Evolutionary conservation across 106 monocot genomes (phyloP).

Genomic region (Dioscorea zingiberensis): DNA sequence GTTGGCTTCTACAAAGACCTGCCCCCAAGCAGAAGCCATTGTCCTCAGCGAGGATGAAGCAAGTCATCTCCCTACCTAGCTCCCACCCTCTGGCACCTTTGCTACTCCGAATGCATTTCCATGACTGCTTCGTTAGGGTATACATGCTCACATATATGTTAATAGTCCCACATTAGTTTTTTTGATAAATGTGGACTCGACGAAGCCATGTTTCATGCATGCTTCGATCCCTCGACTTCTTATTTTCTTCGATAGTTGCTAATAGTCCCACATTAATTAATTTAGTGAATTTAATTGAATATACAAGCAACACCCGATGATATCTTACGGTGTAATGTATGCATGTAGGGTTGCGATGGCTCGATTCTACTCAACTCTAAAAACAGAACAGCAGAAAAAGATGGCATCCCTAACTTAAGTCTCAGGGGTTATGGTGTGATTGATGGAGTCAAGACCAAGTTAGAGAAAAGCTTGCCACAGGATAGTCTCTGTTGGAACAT

Average conservation of each 20-base stretch:
- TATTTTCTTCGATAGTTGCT: too few species aligned
- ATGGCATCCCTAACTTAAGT: constrained; percentile 20
- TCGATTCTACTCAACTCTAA: constrained; percentile 32
- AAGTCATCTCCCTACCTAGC: constrained; percentile 22
- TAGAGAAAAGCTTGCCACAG: constrained; percentile 45
- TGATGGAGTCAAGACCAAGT: constrained; percentile 27
- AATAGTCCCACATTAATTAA: too few species aligned
- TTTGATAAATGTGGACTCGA: too few species aligned
- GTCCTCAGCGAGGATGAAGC: constrained; percentile 25
- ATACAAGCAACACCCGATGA: too few species aligned
- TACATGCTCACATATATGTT: too few species aligned
- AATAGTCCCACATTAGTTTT: too few species aligned
- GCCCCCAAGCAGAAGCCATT: constrained; percentile 44
- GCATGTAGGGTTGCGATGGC: constrained; percentile 61
- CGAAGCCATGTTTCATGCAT: too few species aligned
- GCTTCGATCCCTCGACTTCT: too few species aligned
- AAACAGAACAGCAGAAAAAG: constrained; percentile 20
- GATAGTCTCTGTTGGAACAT: constrained; percentile 41
- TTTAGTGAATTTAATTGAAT: too few species aligned
- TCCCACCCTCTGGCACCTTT: constrained; percentile 23
- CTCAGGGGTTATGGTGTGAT: constrained; percentile 32
- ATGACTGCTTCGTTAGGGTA: constrained; percentile 66
- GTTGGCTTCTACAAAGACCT: constrained; percentile 43
- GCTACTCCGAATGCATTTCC: constrained; percentile 57
- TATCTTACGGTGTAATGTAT: too few species aligned